Evolutionary conservation across 1,139 yeast species (phyloP).

Genomic region (Diutina sp.): DNA sequence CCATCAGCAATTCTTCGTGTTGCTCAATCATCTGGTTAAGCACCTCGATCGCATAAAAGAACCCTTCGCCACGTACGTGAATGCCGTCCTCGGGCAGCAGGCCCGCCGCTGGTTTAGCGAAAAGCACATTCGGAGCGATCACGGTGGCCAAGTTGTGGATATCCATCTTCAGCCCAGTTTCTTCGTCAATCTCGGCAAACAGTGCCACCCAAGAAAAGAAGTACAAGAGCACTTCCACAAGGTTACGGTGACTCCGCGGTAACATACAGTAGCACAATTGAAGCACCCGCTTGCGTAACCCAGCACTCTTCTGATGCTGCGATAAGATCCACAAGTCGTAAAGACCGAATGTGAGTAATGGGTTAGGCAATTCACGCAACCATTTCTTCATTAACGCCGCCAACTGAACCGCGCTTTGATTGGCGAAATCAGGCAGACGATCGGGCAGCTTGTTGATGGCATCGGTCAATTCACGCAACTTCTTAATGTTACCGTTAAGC

Average conservation of each 20-base stretch:
- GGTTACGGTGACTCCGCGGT: conserved; percentile 74
- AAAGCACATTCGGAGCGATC: conserved; percentile 81
- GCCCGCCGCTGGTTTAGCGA: conserved; percentile 24
- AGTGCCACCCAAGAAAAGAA: conserved; percentile 95
- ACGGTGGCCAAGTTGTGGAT: conserved; percentile 92
- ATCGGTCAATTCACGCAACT: conserved; percentile 63
- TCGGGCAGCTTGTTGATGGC: conserved; percentile 66
- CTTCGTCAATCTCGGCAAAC: conserved; percentile 79
- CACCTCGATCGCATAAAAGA: conserved; percentile 84
- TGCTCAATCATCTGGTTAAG: conserved; percentile 74
- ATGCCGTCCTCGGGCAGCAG: conserved; percentile 9
- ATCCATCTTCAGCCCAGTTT: conserved; percentile 93
- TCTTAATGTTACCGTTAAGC: conserved; percentile 88
- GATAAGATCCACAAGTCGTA: conserved; percentile 77
- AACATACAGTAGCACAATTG: conserved; percentile 69
- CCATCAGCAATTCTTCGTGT: conserved; percentile 68
- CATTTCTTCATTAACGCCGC: conserved; percentile 91
- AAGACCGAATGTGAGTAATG: conserved; percentile 65
- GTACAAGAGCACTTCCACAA: conserved; percentile 73
- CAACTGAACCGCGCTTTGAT: conserved; percentile 80
- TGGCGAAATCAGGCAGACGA: conserved; percentile 56
- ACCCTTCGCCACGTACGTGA: conserved; percentile 48
- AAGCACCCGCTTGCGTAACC: conserved; percentile 43
- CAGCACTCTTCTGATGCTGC: neutral
- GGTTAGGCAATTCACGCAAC: conserved; percentile 85